These are phyloP conservation scores for Mastigamoeba balamuthi DNA, from an alignment of 78 protist species.

Conservation along the genomic window DNA sequence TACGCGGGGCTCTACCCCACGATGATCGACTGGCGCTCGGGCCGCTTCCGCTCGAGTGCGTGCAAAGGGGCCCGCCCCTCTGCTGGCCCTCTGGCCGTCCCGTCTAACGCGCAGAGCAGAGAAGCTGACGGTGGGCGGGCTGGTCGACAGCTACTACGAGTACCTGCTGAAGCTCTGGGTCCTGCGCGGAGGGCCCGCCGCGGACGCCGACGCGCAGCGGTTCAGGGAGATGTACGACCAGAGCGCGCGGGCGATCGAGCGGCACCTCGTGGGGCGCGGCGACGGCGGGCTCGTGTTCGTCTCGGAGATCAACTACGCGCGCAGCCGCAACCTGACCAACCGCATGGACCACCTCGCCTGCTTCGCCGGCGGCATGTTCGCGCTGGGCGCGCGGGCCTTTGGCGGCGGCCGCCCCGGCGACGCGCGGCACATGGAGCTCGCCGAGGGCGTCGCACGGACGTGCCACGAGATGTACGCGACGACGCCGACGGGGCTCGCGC, in stretches of 20 bases:
- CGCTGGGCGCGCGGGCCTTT: neutral
- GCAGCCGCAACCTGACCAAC: neutral
- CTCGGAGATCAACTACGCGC: neutral
- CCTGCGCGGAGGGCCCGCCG: no score
- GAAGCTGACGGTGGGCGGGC: slow-evolving; percentile 28
- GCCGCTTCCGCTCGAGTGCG: no score
- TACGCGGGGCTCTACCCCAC: no score
- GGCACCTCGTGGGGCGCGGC: neutral
- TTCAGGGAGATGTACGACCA: neutral
- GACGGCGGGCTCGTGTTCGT: neutral
- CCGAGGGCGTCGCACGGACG: neutral
- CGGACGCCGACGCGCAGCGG: neutral
- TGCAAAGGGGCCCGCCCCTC: no score
- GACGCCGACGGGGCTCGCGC: neutral
- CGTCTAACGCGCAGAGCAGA: no score
- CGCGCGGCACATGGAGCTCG: neutral
- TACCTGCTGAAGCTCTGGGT: slow-evolving; percentile 36
- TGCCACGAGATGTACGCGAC: neutral
- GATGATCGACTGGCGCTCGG: no score
- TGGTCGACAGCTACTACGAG: slow-evolving; percentile 49
- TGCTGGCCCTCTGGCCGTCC: no score
- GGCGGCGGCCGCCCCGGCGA: neutral
- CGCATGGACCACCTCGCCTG: neutral
- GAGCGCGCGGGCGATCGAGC: neutral
- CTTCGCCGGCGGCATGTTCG: slow-evolving; percentile 3